Base-by-base conservation (phyloP, 2,329 filamentous ascomycete genomes). In the Cadophora luteo-olivacea region DNA sequence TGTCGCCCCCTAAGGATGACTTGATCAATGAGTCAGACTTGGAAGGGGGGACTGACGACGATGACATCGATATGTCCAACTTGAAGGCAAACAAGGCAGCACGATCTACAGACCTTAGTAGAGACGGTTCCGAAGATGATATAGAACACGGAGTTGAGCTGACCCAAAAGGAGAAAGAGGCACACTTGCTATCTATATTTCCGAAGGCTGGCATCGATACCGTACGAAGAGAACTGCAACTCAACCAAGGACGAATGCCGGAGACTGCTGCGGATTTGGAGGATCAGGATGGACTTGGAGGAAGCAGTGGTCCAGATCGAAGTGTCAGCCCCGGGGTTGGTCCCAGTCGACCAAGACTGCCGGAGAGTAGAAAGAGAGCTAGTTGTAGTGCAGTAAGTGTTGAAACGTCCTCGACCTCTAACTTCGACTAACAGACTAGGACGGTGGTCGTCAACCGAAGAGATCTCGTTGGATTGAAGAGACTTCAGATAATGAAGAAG, bases 201-300 rank as follows among this genome's bases (percentile, higher is more conserved):
- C 64, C 64, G 1, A 57, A 16, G 22, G 51, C 64, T 22, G 24
- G 32, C 11, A 41, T n/a, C 4, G 22, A 66, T 9, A 29, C 33
- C 8, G 36, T 66, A 22, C 11, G 8, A 22, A 66, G 22, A 14
- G 57, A 66, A 29, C 19, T 66, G 8, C 33, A 12, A 8, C 14
- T 66, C 22, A 33, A 49, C 14, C 9, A 55, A 0, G 64, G 57
- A 8, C 24, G 52, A 16, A 25, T 61, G 8, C 36, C 61, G 11
- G 45, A 41, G 24, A 57, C 64, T 24, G 41, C 33, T 38, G 25
- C 49, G 4, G 64, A 58, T 14, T 29, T 66, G n/a, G 54, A 61
- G 7, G 2, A 29, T 8, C 11, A 66, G 8, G 41, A 38, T 25
- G 64, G 41, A 19, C n/a, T 38, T 25, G 38, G 54, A 66, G 52